Conservation (phyloP, 192 early-diverging fungal genomes). For the Entomortierella lignicola region DNA sequence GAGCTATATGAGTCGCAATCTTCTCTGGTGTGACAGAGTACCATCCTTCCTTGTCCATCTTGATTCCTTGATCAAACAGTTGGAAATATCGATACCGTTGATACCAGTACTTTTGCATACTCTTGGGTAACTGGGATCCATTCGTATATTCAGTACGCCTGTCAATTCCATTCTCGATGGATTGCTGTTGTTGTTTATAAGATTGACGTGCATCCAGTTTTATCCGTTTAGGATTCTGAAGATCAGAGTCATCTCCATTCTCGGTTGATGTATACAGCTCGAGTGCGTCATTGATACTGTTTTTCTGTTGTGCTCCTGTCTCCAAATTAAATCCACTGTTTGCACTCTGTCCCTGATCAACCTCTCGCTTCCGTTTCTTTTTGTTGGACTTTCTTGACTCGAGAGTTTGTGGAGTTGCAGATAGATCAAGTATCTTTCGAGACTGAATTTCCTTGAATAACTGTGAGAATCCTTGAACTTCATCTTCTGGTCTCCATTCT, state of each 20-base stretch:
- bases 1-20: slow-evolving; percentile 83
- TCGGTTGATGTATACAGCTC: not conserved
- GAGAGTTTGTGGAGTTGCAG: slow-evolving; percentile 19
- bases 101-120: slow-evolving; percentile 75
- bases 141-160: slow-evolving; percentile 23
- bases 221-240: slow-evolving; percentile 27
- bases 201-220: slow-evolving; percentile 30
- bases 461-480: not conserved
- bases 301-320: not conserved
- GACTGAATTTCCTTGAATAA: slow-evolving; percentile 30
- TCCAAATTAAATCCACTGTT: not conserved
- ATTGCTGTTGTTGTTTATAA: slow-evolving; percentile 25
- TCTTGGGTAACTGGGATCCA: slow-evolving; percentile 14
- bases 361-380: slow-evolving; percentile 22
- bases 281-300: not conserved
- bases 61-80: slow-evolving; percentile 86
- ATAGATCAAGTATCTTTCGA: slow-evolving; percentile 23
- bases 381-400: slow-evolving; percentile 10
- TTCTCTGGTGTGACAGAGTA: slow-evolving; percentile 95
- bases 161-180: slow-evolving; percentile 3
- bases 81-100: slow-evolving; percentile 88
- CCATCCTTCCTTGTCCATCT: slow-evolving; percentile 92
- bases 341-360: not conserved
- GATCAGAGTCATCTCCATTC: not conserved
- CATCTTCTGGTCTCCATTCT: not conserved